Evolutionary conservation across 2,329 filamentous ascomycete species (phyloP).

Genomic region (Xylaria hypoxylon): DNA sequence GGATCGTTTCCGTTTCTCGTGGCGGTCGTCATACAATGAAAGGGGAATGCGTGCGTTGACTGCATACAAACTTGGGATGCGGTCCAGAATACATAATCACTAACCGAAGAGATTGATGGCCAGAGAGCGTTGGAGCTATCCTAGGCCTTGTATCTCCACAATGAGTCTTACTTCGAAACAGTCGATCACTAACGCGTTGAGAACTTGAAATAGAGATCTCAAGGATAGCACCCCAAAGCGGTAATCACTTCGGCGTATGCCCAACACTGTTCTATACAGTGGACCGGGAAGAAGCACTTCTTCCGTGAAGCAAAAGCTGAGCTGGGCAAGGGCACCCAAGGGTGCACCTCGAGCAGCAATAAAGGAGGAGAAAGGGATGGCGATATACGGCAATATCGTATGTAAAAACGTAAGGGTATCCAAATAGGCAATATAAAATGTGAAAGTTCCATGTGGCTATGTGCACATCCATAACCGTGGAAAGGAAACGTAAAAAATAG

Average conservation of each 20-base stretch:
- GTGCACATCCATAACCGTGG: neutral
- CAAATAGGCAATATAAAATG: neutral
- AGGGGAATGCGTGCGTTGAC: neutral
- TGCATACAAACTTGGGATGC: neutral
- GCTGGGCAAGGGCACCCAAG: neutral
- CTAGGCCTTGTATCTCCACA: neutral
- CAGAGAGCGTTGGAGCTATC: neutral
- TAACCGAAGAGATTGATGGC: neutral
- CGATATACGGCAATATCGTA: neutral
- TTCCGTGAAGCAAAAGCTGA: neutral
- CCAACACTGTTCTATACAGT: neutral
- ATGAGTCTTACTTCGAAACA: neutral
- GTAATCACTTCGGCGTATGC: neutral
- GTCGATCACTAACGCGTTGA: neutral
- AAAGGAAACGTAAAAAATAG: neutral
- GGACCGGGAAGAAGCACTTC: neutral
- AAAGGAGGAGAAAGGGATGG: neutral
- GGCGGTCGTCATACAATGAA: conserved; percentile 18
- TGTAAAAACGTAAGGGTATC: neutral
- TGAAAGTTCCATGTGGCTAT: neutral
- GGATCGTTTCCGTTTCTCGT: conserved; percentile 10
- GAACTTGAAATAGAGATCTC: neutral
- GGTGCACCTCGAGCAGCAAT: neutral
- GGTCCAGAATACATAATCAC: neutral
- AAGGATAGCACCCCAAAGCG: neutral